A percentile compares a stretch with the other conserved stretches of the same genome.
phyloP scores from a whole-genome alignment of 176 grass and related monocot genomes.

The Zoysia pacifica region DNA sequence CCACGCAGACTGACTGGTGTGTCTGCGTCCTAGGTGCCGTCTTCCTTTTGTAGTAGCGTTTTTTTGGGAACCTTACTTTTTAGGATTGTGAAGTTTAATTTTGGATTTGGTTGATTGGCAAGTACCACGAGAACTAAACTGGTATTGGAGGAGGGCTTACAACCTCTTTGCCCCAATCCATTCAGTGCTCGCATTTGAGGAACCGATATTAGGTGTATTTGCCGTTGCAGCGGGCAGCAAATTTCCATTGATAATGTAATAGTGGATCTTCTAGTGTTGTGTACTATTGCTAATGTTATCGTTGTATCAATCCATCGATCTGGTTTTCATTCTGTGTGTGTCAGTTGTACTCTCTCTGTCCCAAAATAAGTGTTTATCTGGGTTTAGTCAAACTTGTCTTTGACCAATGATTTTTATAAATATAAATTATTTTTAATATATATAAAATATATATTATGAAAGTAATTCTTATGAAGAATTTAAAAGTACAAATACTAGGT shows the following conservation, averaged over 20 bases:
- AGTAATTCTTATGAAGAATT: no score
- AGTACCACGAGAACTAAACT: background rate
- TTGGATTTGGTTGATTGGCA: background rate
- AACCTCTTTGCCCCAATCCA: background rate
- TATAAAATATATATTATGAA: no score
- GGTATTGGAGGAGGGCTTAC: background rate
- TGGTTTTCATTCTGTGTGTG: background rate
- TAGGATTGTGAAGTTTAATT: background rate
- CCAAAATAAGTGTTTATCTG: no score
- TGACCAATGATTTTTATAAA: no score
- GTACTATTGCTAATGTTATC: background rate
- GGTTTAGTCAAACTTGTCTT: no score
- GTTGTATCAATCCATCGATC: background rate
- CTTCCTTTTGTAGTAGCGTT: no score
- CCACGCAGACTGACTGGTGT: background rate
- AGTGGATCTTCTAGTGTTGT: background rate
- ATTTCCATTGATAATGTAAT: background rate
- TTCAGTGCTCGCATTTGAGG: background rate
- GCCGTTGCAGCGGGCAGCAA: background rate
- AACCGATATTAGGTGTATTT: background rate
- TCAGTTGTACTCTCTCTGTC: no score
- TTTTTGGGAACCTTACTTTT: background rate
- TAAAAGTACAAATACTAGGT: no score
- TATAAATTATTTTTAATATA: no score
- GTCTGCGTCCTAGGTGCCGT: background rate